Evolutionary conservation across 495 filamentous ascomycete genomes (phyloP), one percentile per base, ranked within the genome.

Genomic region (Penicillium maclennaniae): DNA sequence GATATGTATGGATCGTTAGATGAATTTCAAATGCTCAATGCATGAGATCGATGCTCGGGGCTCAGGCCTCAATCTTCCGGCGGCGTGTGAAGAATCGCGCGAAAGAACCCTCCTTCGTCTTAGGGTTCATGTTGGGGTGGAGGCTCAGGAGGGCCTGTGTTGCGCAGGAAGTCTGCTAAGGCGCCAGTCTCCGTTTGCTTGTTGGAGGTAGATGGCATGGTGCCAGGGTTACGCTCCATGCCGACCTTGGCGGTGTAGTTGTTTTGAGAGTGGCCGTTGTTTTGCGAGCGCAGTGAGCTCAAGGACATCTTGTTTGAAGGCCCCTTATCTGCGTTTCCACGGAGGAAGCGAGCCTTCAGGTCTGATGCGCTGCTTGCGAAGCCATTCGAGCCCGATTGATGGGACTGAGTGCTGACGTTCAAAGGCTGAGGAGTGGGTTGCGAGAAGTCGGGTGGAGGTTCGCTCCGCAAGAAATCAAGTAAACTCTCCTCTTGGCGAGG

Each of bases 381-480:
- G 7, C 60, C 69, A 51, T 79, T 83, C 3, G 80, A 74, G 63
- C 83, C 82, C 64, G 83, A 83, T 3, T 59, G 25, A 21, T 19
- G 38, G 2, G 45, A 17, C 38, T 70, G 48, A 36, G 43, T 56
- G 43, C 62, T 67, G 4, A 63, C 34, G 26, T 49, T 45, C 20
- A 74, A 61, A 14, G 71, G 71, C 47, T 63, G 73, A 21, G 79
- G 75, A 77, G 73, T 7, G 66, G 61, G 23, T 70, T 74, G 16
- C 76, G 69, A 54, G 72, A 70, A 15, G 78, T 70, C 39, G 2
- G 93, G 91, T 14, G 92, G 93, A 17, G 88, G 81, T n/a, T 81
- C 85, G 58, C 81, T 91, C 45, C 80, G 82, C 47, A 99, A 74
- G 75, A 99, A 99, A 59, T 99, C 95, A 28, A 89, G 82, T 43